These are phyloP conservation scores for Apiospora aurea DNA, from an alignment of 2,329 filamentous ascomycete species.

Conservation along the genomic window DNA sequence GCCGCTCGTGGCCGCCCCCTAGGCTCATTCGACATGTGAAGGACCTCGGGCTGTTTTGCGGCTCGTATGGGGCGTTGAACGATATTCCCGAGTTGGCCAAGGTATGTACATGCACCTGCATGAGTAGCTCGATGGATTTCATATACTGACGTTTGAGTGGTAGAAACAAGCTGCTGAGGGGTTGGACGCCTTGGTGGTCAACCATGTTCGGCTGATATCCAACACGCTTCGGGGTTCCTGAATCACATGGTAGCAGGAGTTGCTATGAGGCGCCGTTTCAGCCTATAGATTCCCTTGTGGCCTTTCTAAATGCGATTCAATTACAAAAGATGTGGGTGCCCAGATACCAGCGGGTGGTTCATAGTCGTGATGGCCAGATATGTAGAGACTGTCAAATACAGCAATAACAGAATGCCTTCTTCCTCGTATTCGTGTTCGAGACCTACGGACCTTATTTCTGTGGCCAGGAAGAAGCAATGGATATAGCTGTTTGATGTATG, in stretches of 20 bases:
- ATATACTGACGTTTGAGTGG: background rate
- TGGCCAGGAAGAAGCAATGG: background rate
- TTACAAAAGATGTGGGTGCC: background rate
- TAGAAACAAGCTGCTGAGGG: conserved; percentile 26
- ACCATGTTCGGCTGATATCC: conserved; percentile 27
- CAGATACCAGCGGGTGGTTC: background rate
- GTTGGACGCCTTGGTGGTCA: conserved; percentile 26
- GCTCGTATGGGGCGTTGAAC: conserved; percentile 28
- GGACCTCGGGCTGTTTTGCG: conserved; percentile 24
- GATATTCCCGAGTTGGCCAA: conserved; percentile 25
- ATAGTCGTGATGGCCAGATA: background rate
- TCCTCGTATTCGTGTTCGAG: background rate
- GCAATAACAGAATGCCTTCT: background rate
- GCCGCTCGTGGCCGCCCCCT: conserved; percentile 37
- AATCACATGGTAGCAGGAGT: background rate
- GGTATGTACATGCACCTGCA: conserved; percentile 21
- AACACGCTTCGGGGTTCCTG: conserved; percentile 21
- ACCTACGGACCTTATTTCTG: too few relatives aligned
- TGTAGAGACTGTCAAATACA: background rate
- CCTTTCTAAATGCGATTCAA: background rate
- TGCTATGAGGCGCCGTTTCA: too few relatives aligned
- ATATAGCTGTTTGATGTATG: too few relatives aligned
- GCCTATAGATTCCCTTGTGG: too few relatives aligned
- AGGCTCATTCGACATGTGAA: conserved; percentile 25
- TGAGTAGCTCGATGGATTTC: background rate